Conservation (phyloP, 192 early-diverging fungal genomes). For the Mortierella antarctica region DNA sequence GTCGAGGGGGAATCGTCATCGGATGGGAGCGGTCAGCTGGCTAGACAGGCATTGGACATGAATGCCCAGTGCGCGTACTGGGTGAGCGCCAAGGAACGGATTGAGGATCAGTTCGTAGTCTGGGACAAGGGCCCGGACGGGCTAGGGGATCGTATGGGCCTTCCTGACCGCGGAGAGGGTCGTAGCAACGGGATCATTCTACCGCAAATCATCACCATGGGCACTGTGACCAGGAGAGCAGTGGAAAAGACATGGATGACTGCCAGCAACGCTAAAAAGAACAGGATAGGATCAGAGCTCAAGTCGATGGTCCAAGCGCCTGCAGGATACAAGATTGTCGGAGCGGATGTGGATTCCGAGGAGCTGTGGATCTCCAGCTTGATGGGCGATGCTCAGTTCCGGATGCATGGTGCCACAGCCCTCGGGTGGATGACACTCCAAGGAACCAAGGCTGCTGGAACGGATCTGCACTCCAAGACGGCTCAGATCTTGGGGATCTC, state of each 20-base stretch:
- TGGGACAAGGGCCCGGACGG: constrained; percentile 63
- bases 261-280: constrained; percentile 90
- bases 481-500: constrained; percentile 88
- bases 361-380: constrained; percentile 97
- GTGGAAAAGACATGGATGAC: constrained; percentile 97
- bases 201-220: constrained; percentile 93
- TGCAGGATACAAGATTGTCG: constrained; percentile 85
- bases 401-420: constrained; percentile 91
- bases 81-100: constrained; percentile 84
- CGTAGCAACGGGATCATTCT: constrained; percentile 79
- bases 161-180: constrained; percentile 44
- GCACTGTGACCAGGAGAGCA: constrained; percentile 93
- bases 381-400: constrained; percentile 94
- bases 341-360: constrained; percentile 97
- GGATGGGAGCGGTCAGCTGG: constrained; percentile 50
- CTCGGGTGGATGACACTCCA: constrained; percentile 99
- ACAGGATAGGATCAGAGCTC: constrained; percentile 93
- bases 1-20: constrained; percentile 7
- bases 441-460: constrained; percentile 87
- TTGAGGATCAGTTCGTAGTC: constrained; percentile 87
- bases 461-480: constrained; percentile 95
- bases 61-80: constrained; percentile 91
- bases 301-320: constrained; percentile 91
- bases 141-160: constrained; percentile 55
- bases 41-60: constrained; percentile 81